Conservation (phyloP, 2,329 filamentous ascomycete species). For the Setomelanomma holmii region DNA sequence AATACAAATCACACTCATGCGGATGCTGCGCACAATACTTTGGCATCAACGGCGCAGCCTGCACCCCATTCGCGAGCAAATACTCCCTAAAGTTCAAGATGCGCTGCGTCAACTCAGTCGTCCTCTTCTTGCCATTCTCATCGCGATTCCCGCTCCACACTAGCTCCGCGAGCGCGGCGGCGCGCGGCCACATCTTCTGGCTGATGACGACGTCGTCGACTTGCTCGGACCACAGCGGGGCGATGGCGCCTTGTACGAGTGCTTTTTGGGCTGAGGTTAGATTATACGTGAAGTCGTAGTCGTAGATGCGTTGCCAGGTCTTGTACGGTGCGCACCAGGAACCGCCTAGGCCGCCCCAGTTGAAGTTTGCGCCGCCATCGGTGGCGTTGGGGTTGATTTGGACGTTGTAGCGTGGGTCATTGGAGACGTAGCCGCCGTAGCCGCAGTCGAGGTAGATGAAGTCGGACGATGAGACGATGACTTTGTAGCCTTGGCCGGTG, state of each 20-base stretch:
- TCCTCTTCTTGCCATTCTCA: conserved; percentile 57
- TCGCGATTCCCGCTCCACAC: conserved; percentile 64
- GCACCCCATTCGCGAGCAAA: conserved; percentile 61
- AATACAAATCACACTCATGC: conserved; percentile 64
- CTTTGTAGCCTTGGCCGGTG: conserved; percentile 59
- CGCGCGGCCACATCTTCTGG: conserved; percentile 63
- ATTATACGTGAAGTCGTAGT: conserved; percentile 62
- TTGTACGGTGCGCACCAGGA: conserved; percentile 68
- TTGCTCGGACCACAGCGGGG: conserved; percentile 63
- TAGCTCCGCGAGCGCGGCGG: conserved; percentile 63
- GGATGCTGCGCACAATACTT: conserved; percentile 66
- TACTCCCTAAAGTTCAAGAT: conserved; percentile 68
- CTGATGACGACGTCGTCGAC: conserved; percentile 61
- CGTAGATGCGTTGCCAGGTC: conserved; percentile 67
- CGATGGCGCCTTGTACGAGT: conserved; percentile 60
- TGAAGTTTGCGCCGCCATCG: conserved; percentile 56
- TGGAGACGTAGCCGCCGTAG: conserved; percentile 61
- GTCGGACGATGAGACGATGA: conserved; percentile 63
- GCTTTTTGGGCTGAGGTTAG: conserved; percentile 56
- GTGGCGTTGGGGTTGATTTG: conserved; percentile 58
- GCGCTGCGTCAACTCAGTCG: conserved; percentile 61
- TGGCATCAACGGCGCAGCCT: conserved; percentile 60
- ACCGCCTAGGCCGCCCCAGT: conserved; percentile 61
- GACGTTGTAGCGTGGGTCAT: conserved; percentile 64
- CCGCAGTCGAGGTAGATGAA: conserved; percentile 66